These are phyloP conservation scores for Fraxinus greggii DNA, from an alignment of 305 asterid species.

Conservation along the genomic window DNA sequence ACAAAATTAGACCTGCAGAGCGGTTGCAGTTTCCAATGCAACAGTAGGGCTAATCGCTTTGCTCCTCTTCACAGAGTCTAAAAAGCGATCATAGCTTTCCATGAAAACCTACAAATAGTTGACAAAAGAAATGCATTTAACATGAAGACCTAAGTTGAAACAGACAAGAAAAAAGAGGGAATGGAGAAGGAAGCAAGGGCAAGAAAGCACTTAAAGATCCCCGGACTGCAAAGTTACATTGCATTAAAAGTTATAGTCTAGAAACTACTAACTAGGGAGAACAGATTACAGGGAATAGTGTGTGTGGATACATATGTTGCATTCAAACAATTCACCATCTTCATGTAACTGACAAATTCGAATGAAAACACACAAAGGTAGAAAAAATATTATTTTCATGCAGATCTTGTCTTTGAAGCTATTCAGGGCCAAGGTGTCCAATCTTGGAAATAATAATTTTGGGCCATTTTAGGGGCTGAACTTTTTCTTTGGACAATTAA, in stretches of 20 bases:
- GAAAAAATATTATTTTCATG: background rate
- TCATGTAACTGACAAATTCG: background rate
- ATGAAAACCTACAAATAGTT: slow-evolving; percentile 52
- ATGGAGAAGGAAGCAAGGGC: background rate
- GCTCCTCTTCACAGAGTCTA: slow-evolving; percentile 85
- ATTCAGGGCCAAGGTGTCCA: background rate
- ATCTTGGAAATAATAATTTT: background rate
- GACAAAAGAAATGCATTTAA: slow-evolving; percentile 3
- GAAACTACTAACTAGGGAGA: background rate
- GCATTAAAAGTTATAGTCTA: background rate
- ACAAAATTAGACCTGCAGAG: slow-evolving; percentile 68
- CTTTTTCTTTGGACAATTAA: background rate
- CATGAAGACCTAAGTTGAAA: slow-evolving; percentile 3
- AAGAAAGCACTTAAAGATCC: background rate
- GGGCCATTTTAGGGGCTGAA: background rate
- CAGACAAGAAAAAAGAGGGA: background rate
- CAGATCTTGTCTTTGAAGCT: background rate
- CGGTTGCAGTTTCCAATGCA: slow-evolving; percentile 94
- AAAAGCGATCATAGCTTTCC: slow-evolving; percentile 87
- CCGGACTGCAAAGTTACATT: background rate
- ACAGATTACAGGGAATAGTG: background rate
- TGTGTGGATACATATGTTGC: background rate
- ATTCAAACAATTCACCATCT: background rate
- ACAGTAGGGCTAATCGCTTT: slow-evolving; percentile 88
- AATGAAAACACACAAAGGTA: background rate